Conservation (phyloP, 805 yeast genomes). For the Yamadazyma paraphyllophila region DNA sequence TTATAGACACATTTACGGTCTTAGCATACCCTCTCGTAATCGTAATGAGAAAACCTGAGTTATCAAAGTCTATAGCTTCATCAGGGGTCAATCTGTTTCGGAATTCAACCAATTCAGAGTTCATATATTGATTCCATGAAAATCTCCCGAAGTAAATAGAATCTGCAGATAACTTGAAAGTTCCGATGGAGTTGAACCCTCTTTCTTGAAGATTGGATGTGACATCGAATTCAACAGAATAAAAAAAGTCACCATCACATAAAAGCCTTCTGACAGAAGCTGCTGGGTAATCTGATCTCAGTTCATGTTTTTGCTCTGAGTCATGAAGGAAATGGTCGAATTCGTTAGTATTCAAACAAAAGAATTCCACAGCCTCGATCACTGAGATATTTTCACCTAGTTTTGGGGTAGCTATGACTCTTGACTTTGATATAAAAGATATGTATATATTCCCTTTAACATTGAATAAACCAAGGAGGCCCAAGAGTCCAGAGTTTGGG, state of each 20-base stretch:
- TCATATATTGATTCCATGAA: slow-evolving; percentile 53
- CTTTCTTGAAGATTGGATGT: slow-evolving; percentile 80
- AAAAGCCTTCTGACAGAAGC: slow-evolving; percentile 52
- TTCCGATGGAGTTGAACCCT: slow-evolving; percentile 24
- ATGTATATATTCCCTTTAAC: slow-evolving; percentile 54
- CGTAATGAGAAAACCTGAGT: slow-evolving; percentile 45
- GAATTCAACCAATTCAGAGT: slow-evolving; percentile 44
- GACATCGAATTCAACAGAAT: slow-evolving; percentile 86
- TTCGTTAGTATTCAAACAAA: slow-evolving; percentile 57
- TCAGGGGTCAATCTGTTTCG: slow-evolving; percentile 39
- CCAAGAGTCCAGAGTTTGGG: slow-evolving; percentile 37
- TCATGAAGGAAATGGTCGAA: slow-evolving; percentile 41
- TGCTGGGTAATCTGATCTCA: slow-evolving; percentile 34
- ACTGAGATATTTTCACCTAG: slow-evolving; percentile 51
- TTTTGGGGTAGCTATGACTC: slow-evolving; percentile 59
- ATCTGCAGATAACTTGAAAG: slow-evolving; percentile 30
- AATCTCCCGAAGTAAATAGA: slow-evolving; percentile 44
- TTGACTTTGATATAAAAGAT: slow-evolving; percentile 55
- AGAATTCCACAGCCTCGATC: slow-evolving; percentile 61
- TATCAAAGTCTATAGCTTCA: slow-evolving; percentile 44
- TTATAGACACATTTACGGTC: slow-evolving; percentile 34
- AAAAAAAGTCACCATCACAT: slow-evolving; percentile 86
- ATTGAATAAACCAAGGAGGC: slow-evolving; percentile 60
- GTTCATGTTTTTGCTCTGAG: slow-evolving; percentile 20
- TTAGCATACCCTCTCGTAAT: slow-evolving; percentile 54